These are phyloP conservation scores for Solidago caesia DNA, from an alignment of 129 eudicot genomes.

Conservation along the genomic window DNA sequence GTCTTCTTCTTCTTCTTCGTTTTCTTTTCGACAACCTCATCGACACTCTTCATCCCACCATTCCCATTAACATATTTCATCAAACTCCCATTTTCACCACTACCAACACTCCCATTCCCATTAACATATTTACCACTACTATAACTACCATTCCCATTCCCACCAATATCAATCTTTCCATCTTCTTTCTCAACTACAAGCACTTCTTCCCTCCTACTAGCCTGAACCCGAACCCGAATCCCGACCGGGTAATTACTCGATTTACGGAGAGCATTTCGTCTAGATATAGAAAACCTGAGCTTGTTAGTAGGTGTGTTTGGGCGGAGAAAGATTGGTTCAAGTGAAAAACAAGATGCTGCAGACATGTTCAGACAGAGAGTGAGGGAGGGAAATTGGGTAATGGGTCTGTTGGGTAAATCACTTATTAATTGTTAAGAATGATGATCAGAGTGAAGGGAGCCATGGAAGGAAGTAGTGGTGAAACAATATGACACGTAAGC, in stretches of 20 bases:
- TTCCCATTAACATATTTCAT: slow-evolving; percentile 55
- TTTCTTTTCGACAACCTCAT: slow-evolving; percentile 28
- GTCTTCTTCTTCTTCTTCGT: slow-evolving; percentile 58
- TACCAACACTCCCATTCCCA: slow-evolving; percentile 31
- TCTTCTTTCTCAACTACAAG: slow-evolving; percentile 49
- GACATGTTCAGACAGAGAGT: neutral
- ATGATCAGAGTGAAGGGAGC: slow-evolving; percentile 7
- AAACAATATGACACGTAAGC: slow-evolving; percentile 36
- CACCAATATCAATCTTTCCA: slow-evolving; percentile 41
- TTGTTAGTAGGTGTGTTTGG: slow-evolving; percentile 32
- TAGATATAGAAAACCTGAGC: slow-evolving; percentile 30
- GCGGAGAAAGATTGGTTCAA: slow-evolving; percentile 44
- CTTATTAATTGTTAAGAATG: neutral
- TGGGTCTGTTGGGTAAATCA: neutral
- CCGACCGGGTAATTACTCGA: slow-evolving; percentile 7
- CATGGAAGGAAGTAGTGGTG: slow-evolving; percentile 23
- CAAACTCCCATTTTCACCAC: slow-evolving; percentile 49
- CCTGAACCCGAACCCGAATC: slow-evolving; percentile 36
- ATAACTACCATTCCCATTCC: slow-evolving; percentile 28
- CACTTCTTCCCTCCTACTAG: slow-evolving; percentile 44
- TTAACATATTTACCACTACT: slow-evolving; percentile 30
- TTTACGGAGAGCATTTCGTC: slow-evolving; percentile 21
- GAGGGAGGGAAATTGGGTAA: neutral
- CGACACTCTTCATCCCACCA: slow-evolving; percentile 19
- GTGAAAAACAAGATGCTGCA: slow-evolving; percentile 41